Percentiles rank a stretch among this genome's conserved stretches.
Evolutionary conservation across 345 rosid genomes (phyloP).

Genomic region (Anacardium occidentale): DNA sequence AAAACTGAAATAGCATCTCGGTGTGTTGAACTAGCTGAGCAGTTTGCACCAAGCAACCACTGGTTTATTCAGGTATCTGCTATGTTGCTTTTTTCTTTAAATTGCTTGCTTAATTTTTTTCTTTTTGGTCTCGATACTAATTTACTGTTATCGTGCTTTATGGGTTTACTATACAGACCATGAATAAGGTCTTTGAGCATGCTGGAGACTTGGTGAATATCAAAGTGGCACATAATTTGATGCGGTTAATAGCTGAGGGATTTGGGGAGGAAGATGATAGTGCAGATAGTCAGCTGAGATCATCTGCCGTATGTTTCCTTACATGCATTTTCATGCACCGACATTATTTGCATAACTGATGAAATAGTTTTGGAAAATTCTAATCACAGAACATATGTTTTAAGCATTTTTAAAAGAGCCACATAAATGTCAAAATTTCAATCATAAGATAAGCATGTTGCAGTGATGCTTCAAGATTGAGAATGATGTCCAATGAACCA

Average conservation of each 20-base stretch:
- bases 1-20: constrained; percentile 97
- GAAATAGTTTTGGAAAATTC: background rate
- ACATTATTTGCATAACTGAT: background rate
- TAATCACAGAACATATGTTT: background rate
- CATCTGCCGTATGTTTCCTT: constrained; percentile 79
- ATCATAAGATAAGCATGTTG: background rate
- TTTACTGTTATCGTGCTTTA: constrained; percentile 18
- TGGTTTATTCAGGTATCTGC: constrained; percentile 92
- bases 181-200: constrained; percentile 97
- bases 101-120: background rate
- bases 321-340: constrained; percentile 5
- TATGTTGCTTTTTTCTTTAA: constrained; percentile 12
- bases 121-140: constrained; percentile 14
- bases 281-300: constrained; percentile 84
- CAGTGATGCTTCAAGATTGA: background rate
- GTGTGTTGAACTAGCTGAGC: constrained; percentile 94
- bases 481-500: background rate
- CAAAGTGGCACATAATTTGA: constrained; percentile 93
- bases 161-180: constrained; percentile 49
- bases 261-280: constrained; percentile 89
- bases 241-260: constrained; percentile 96
- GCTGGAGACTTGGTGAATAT: constrained; percentile 93
- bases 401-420: background rate
- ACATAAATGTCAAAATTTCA: constrained; percentile 1
- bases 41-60: constrained; percentile 96